Conservation (phyloP, 768 basidiomycete genomes). For the Tubosaeta sp. region DNA sequence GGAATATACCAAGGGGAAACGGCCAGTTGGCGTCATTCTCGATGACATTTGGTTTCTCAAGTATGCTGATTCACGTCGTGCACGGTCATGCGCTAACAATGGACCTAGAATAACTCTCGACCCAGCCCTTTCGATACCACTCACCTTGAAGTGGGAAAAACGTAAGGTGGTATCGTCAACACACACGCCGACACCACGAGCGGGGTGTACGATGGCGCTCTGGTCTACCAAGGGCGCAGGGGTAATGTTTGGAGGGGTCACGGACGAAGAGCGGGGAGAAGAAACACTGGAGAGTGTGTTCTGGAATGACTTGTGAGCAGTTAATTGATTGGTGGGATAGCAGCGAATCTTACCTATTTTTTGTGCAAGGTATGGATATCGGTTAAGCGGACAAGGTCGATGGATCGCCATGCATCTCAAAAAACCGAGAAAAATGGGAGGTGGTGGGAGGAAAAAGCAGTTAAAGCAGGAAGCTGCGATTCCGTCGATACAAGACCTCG, state of each 20-base stretch:
- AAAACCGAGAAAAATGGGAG: conserved; percentile 52
- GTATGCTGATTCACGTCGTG: conserved; percentile 33
- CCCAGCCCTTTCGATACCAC: conserved; percentile 22
- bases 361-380: conserved; percentile 68
- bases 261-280: conserved; percentile 81
- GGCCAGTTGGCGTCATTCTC: conserved; percentile 79
- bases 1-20: conserved; percentile 81
- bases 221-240: conserved; percentile 70
- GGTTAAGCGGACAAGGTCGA: conserved; percentile 64
- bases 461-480: background rate
- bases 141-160: conserved; percentile 79
- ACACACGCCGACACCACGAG: conserved; percentile 60
- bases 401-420: conserved; percentile 78
- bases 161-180: conserved; percentile 64
- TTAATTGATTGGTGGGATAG: background rate
- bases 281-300: conserved; percentile 83
- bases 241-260: conserved; percentile 83
- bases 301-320: conserved; percentile 76
- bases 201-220: conserved; percentile 83
- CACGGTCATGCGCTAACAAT: background rate
- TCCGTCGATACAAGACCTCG: background rate
- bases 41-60: conserved; percentile 88
- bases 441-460: conserved; percentile 40
- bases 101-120: conserved; percentile 31
- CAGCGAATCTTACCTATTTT: background rate